Evolutionary conservation across 352 stramenopile genomes (phyloP).

Genomic region (Phytopythium delawarense): DNA sequence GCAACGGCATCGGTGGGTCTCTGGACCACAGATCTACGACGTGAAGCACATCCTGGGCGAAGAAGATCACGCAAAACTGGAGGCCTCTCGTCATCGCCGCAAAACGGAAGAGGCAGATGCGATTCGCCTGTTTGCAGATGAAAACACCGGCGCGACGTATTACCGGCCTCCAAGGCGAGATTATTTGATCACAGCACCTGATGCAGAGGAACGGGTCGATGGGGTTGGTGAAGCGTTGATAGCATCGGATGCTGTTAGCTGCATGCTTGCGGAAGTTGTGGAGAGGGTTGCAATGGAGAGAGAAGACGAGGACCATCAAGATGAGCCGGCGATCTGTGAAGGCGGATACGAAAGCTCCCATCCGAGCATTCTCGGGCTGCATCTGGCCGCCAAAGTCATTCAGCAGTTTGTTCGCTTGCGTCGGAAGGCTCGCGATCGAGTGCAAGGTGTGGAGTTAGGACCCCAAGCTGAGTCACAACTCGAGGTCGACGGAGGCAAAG

Average conservation of each 20-base stretch:
- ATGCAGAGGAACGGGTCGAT: background rate
- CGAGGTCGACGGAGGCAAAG: background rate
- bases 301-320: background rate
- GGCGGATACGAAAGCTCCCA: background rate
- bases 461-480: slow-evolving; percentile 1
- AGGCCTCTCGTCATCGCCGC: slow-evolving; percentile 7
- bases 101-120: slow-evolving; percentile 13
- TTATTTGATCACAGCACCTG: background rate
- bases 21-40: slow-evolving; percentile 18
- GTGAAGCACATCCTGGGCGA: slow-evolving; percentile 23
- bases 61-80: slow-evolving; percentile 8
- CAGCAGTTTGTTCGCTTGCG: slow-evolving; percentile 16
- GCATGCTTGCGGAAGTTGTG: background rate
- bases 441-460: slow-evolving; percentile 7
- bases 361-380: slow-evolving; percentile 15
- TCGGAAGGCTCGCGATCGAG: slow-evolving; percentile 8
- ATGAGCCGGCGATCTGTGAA: background rate
- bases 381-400: slow-evolving; percentile 33
- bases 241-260: background rate
- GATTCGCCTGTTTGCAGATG: slow-evolving; percentile 14
- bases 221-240: background rate
- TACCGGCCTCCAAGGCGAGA: background rate
- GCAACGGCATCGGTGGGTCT: slow-evolving; percentile 6
- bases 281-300: background rate
- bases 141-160: background rate